These are phyloP conservation scores for Aphanomyces astaci DNA, from an alignment of 352 stramenopile species.

Conservation along the genomic window DNA sequence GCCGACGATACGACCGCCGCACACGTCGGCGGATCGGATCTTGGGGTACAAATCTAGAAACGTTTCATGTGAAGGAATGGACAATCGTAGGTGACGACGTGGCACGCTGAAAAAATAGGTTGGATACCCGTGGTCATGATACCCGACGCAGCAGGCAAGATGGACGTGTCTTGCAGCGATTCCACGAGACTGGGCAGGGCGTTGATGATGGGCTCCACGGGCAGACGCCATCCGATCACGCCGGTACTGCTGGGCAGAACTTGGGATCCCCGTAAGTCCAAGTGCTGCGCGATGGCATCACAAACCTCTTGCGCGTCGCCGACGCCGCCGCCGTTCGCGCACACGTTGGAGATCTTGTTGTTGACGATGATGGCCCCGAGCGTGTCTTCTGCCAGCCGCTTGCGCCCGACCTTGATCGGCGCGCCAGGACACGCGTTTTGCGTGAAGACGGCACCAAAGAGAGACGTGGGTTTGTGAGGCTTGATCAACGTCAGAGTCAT, in stretches of 20 bases:
- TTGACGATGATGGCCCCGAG: conserved; percentile 96
- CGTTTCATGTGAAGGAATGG: too few species aligned
- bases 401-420: conserved; percentile 85
- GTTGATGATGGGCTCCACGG: conserved; percentile 86
- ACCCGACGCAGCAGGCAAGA: conserved; percentile 88
- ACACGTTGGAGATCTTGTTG: conserved; percentile 99
- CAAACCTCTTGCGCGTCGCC: conserved; percentile 92
- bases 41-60: conserved; percentile 82
- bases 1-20: conserved; percentile 88
- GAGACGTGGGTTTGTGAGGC: conserved; percentile 65
- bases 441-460: conserved; percentile 88
- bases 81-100: neutral
- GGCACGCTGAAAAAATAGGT: neutral
- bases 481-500: conserved; percentile 89
- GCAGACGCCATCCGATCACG: conserved; percentile 98
- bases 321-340: conserved; percentile 87
- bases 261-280: conserved; percentile 69
- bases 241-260: conserved; percentile 95
- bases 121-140: conserved; percentile 95
- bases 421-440: conserved; percentile 86
- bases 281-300: conserved; percentile 83
- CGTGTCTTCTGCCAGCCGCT: conserved; percentile 79
- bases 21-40: conserved; percentile 75
- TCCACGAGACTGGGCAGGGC: conserved; percentile 66
- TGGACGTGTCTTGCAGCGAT: conserved; percentile 88